Evolutionary conservation across 805 yeast genomes (phyloP), one percentile per base, ranked within the genome.

Genomic region (Starmerella floris): DNA sequence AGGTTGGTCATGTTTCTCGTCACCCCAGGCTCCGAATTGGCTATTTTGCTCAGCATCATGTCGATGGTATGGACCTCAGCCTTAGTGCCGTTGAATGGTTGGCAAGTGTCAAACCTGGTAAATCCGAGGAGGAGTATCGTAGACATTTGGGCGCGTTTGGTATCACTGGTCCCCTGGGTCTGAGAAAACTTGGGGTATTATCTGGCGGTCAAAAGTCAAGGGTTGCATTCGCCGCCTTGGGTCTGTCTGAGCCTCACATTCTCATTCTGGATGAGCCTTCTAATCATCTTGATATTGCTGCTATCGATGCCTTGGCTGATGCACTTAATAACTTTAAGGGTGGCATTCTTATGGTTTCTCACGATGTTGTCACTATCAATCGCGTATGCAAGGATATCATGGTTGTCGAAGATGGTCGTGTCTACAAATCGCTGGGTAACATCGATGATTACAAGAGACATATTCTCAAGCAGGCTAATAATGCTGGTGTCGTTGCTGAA

Each of bases 171-270:
- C 70, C 95, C 5, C 67, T 88, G 39, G 95, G 96, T 45, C 67
- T 91, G 58, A 95, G 88, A 59, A 84, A 81, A 62, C 83, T 91
- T 79, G 76, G 76, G 55, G 67, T 81, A 43, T 66, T 91, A 45
- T 88, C 97, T 9, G 98, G 97, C 64, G 98, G 98, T 69, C 98
- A 91, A 60, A 91, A 91, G 62, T 85, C 96, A 23, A 76, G 98
- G 65, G 98, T 91, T 41, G 97, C 97, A 0, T 91, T 91, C 66
- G 97, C 98, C 8, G 88, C 95, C 15, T 69, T 91, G 51, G 84
- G 96, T 65, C 69, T 91, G 56, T 73, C 73, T 48, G 79, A 81
- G 49, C 98, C 98, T 17, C 98, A 91, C 61, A 76, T 91, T 35
- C 69, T 91, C 56, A 77, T 91, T 56, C 67, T 91, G 52, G 98